Percentiles rank a stretch among this genome's conserved stretches.
These are phyloP conservation scores for Rhodotorula kratochvilovae DNA, from an alignment of 768 basidiomycete species.

Conservation along the genomic window DNA sequence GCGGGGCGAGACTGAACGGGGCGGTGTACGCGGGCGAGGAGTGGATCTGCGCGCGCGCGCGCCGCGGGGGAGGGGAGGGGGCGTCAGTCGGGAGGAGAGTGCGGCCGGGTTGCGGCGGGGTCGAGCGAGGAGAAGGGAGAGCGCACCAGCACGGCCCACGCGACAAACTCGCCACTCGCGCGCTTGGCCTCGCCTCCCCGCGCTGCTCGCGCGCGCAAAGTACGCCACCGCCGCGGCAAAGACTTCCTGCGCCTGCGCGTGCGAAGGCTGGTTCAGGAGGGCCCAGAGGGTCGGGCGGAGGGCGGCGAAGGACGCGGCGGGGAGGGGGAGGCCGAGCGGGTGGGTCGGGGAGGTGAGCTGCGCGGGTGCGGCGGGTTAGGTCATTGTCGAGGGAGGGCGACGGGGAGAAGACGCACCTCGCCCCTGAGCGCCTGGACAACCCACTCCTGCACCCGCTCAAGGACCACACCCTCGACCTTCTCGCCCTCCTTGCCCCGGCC, in stretches of 20 bases:
- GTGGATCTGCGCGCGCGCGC: not conserved
- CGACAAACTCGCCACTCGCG: conserved; percentile 69
- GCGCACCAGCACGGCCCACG: conserved; percentile 62
- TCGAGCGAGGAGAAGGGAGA: conserved; percentile 37
- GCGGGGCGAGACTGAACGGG: conserved; percentile 41
- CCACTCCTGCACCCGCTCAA: conserved; percentile 35
- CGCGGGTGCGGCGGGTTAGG: not conserved
- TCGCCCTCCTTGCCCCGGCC: not conserved
- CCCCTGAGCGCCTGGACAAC: conserved; percentile 28
- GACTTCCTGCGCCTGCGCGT: conserved; percentile 47
- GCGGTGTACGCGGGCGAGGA: not conserved
- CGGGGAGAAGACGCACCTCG: conserved; percentile 19
- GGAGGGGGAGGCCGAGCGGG: conserved; percentile 32
- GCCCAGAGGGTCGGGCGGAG: conserved; percentile 62
- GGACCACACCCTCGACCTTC: conserved; percentile 6
- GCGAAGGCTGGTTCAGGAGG: conserved; percentile 47
- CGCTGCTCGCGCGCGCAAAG: conserved; percentile 47
- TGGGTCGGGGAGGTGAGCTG: conserved; percentile 7
- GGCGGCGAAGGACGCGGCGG: conserved; percentile 44
- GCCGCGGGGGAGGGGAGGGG: not conserved
- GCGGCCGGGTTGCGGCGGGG: not conserved
- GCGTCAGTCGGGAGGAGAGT: not conserved
- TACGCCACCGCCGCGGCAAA: conserved; percentile 63
- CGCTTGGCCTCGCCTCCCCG: conserved; percentile 63
- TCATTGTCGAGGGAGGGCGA: conserved; percentile 1